Conservation (phyloP, 768 basidiomycete genomes). For the Paxillus ammoniavirescens region DNA sequence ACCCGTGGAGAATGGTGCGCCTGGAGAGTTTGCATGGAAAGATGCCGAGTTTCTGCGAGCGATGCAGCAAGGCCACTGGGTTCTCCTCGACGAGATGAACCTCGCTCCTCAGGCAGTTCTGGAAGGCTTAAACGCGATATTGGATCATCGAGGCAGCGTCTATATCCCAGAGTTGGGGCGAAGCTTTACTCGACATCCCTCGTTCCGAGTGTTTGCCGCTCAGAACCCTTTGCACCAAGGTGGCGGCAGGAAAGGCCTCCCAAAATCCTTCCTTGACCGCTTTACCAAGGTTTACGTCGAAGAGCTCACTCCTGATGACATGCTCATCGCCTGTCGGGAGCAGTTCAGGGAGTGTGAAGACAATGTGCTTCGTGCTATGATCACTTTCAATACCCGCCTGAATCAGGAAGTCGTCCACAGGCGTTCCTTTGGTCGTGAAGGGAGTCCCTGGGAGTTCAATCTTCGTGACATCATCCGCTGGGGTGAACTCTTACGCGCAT, state of each 20-base stretch:
- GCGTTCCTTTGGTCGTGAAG: constrained; percentile 70
- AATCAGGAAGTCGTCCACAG: constrained; percentile 63
- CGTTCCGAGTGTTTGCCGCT: constrained; percentile 97
- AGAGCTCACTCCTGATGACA: constrained; percentile 75
- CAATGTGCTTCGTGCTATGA: constrained; percentile 66
- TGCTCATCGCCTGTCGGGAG: constrained; percentile 72
- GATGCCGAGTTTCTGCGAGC: constrained; percentile 95
- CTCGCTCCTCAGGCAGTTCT: constrained; percentile 94
- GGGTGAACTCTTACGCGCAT: constrained; percentile 54
- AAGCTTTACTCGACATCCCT: constrained; percentile 82
- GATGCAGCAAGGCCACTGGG: constrained; percentile 95
- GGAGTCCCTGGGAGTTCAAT: constrained; percentile 98
- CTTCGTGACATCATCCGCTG: constrained; percentile 92
- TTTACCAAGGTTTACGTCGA: constrained; percentile 98
- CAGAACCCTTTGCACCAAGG: constrained; percentile 97
- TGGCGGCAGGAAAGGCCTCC: constrained; percentile 94
- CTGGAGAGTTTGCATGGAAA: constrained; percentile 96
- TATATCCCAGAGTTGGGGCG: constrained; percentile 94
- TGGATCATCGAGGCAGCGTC: constrained; percentile 94
- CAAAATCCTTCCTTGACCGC: constrained; percentile 95
- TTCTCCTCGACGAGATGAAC: constrained; percentile 98
- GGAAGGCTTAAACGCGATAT: constrained; percentile 92
- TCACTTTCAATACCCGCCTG: constrained; percentile 73
- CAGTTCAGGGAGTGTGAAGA: constrained; percentile 64
- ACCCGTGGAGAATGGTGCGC: constrained; percentile 86